Conservation (phyloP, 371 early-diverging fungal genomes). For the Coelomomyces lativittatus region DNA sequence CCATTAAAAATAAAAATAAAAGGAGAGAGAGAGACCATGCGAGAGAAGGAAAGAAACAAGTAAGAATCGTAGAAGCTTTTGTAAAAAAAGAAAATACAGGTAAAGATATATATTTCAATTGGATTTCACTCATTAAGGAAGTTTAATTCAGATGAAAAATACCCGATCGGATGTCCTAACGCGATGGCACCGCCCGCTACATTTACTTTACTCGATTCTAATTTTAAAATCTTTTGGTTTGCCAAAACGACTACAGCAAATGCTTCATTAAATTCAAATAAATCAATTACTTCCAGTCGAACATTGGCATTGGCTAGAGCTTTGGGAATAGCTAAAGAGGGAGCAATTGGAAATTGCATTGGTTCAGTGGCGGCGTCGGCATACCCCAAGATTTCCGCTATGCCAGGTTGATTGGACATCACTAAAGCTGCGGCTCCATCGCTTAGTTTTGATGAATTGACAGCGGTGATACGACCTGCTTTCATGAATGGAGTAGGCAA, state of each 20-base stretch:
- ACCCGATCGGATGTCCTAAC: conserved; percentile 82
- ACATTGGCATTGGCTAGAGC: conserved; percentile 61
- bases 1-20: conserved; percentile 2
- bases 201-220: conserved; percentile 60
- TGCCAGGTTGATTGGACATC: conserved; percentile 56
- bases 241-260: conserved; percentile 77
- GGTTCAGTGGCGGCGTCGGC: conserved; percentile 14
- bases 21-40: conserved; percentile 80
- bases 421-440: conserved; percentile 93
- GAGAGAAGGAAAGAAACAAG: no score
- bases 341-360: conserved; percentile 75
- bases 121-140: background rate
- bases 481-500: conserved; percentile 43
- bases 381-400: conserved; percentile 49
- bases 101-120: no score
- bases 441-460: conserved; percentile 79
- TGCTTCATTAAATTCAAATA: conserved; percentile 87
- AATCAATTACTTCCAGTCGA: conserved; percentile 49
- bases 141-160: conserved; percentile 3
- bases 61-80: no score
- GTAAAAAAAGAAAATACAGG: no score
- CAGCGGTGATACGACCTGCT: conserved; percentile 69
- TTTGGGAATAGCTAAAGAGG: conserved; percentile 75
- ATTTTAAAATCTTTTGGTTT: conserved; percentile 55
- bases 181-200: conserved; percentile 78